A percentile compares a stretch with the other conserved stretches of the same genome.
These are phyloP conservation scores for Gossypium davidsonii DNA, from an alignment of 441 rosid species.

Conservation along the genomic window DNA sequence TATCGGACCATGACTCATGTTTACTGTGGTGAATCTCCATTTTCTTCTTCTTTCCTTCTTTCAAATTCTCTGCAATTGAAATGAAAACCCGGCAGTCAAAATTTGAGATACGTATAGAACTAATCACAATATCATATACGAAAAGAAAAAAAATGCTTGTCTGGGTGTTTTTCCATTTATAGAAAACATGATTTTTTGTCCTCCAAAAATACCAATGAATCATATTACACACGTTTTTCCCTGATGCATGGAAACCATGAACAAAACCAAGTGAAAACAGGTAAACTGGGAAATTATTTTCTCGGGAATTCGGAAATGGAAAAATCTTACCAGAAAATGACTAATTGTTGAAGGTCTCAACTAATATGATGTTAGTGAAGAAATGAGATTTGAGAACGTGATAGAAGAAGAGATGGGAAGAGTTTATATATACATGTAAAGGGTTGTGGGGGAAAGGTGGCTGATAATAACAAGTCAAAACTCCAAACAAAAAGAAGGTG, in stretches of 20 bases:
- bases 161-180: not conserved
- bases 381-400: not conserved
- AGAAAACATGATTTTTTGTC: not conserved
- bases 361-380: not conserved
- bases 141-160: not conserved
- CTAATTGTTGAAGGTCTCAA: not conserved
- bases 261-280: not conserved
- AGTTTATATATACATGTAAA: not conserved
- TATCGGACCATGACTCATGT: constrained; percentile 33
- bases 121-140: not conserved
- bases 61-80: not conserved
- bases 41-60: not conserved
- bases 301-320: not conserved
- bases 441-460: not conserved
- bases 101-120: not conserved
- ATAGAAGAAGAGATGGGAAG: not conserved
- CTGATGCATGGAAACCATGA: not conserved
- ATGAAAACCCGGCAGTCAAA: not conserved
- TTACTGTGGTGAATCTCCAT: constrained; percentile 42
- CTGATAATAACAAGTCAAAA: constrained; percentile 15
- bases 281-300: not conserved
- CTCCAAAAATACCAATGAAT: not conserved
- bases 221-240: not conserved
- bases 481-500: not conserved
- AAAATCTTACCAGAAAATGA: not conserved